These are phyloP conservation scores for Diaporthe sp. DNA, from an alignment of 2,329 filamentous ascomycete species.

Conservation along the genomic window DNA sequence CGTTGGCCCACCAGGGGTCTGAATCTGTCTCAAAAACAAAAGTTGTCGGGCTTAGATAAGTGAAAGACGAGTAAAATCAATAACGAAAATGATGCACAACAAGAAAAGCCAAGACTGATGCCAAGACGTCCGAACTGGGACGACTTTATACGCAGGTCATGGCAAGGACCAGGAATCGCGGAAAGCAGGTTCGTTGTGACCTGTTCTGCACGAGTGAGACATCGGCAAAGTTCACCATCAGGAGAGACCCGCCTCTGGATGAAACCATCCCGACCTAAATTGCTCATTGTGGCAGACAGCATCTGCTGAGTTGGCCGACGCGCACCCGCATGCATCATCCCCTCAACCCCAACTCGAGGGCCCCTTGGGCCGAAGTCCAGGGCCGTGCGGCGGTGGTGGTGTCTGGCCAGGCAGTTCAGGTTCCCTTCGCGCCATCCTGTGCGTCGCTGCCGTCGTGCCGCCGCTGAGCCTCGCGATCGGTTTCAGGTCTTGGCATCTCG, in stretches of 20 bases:
- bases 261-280: neutral
- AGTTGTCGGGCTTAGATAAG: neutral
- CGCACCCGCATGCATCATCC: neutral
- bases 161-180: neutral
- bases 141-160: neutral
- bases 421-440: neutral
- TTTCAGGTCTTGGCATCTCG: constrained; percentile 8
- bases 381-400: neutral
- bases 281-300: neutral
- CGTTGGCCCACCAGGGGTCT: neutral
- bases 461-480: neutral
- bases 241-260: neutral
- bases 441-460: neutral
- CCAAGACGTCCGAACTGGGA: neutral
- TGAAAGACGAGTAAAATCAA: neutral
- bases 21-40: neutral
- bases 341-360: neutral
- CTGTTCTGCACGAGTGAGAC: neutral
- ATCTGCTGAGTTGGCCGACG: neutral
- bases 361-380: too few species aligned
- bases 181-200: neutral
- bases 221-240: neutral
- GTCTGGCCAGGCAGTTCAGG: neutral
- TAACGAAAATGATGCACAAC: neutral
- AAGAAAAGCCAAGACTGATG: neutral